These are phyloP conservation scores for Mycena alexandri DNA, from an alignment of 768 basidiomycete species.

Conservation along the genomic window DNA sequence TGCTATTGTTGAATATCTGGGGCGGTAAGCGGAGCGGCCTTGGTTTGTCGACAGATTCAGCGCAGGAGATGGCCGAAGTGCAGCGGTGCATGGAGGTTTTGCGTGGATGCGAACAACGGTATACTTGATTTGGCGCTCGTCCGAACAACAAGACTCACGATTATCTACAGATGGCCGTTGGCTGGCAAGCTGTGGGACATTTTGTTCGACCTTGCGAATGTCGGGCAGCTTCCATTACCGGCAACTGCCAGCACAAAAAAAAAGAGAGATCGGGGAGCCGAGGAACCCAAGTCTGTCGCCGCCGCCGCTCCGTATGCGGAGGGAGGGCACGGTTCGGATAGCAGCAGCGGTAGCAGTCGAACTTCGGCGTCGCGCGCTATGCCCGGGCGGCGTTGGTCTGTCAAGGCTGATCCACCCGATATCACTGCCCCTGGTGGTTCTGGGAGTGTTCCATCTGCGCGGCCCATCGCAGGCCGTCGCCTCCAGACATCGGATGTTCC, in stretches of 20 bases:
- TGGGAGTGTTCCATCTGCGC: not conserved
- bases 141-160: not conserved
- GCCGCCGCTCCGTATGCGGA: slow-evolving; percentile 45
- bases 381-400: slow-evolving; percentile 8
- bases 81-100: slow-evolving; percentile 69
- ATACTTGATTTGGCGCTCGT: slow-evolving; percentile 19
- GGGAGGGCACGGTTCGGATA: not conserved
- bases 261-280: slow-evolving; percentile 66
- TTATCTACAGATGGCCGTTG: slow-evolving; percentile 51
- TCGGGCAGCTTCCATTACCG: slow-evolving; percentile 40
- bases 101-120: slow-evolving; percentile 56
- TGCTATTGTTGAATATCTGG: slow-evolving; percentile 78
- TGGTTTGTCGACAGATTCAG: slow-evolving; percentile 57
- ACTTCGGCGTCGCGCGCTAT: slow-evolving; percentile 1
- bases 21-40: slow-evolving; percentile 60
- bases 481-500: slow-evolving; percentile 32
- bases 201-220: slow-evolving; percentile 39
- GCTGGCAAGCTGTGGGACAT: slow-evolving; percentile 56
- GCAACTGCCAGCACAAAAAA: slow-evolving; percentile 41
- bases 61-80: slow-evolving; percentile 70
- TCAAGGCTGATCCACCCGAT: not conserved
- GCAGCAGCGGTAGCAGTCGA: not conserved
- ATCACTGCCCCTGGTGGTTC: not conserved
- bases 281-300: slow-evolving; percentile 48
- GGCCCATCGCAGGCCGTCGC: slow-evolving; percentile 14